Conservation (phyloP, 2,329 filamentous ascomycete species). For the Colletotrichum tanaceti region DNA sequence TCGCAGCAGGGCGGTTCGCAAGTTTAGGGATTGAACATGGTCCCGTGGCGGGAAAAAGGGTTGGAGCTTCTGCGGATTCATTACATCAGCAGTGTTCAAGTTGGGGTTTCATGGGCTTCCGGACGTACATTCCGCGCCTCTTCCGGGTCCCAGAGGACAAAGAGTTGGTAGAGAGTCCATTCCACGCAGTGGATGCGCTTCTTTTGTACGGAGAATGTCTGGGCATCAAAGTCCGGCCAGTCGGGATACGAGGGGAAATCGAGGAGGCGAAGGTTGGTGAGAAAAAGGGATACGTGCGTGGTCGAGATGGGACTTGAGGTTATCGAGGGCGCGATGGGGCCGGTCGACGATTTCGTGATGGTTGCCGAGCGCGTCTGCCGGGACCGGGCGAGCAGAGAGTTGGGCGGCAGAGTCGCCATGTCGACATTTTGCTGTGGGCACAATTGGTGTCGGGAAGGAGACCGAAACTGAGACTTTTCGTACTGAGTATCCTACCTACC, state of each 20-base stretch:
- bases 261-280: slow-evolving; percentile 86
- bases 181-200: slow-evolving; percentile 85
- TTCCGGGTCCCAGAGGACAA: slow-evolving; percentile 82
- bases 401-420: slow-evolving; percentile 49
- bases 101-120: neutral
- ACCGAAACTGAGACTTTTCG: slow-evolving; percentile 16
- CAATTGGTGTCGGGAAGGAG: neutral
- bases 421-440: slow-evolving; percentile 44
- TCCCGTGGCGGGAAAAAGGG: slow-evolving; percentile 93
- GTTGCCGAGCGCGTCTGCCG: slow-evolving; percentile 43
- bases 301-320: slow-evolving; percentile 54
- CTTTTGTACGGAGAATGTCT: slow-evolving; percentile 84
- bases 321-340: slow-evolving; percentile 22
- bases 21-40: slow-evolving; percentile 88
- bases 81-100: neutral
- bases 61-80: slow-evolving; percentile 75
- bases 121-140: slow-evolving; percentile 75
- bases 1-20: slow-evolving; percentile 85
- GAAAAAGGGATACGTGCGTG: slow-evolving; percentile 73
- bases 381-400: slow-evolving; percentile 47
- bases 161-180: slow-evolving; percentile 91
- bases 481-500: neutral
- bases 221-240: slow-evolving; percentile 80
- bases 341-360: slow-evolving; percentile 37
- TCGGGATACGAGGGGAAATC: slow-evolving; percentile 80